Conservation (phyloP, 805 yeast genomes). For the Yueomyces sp. region DNA sequence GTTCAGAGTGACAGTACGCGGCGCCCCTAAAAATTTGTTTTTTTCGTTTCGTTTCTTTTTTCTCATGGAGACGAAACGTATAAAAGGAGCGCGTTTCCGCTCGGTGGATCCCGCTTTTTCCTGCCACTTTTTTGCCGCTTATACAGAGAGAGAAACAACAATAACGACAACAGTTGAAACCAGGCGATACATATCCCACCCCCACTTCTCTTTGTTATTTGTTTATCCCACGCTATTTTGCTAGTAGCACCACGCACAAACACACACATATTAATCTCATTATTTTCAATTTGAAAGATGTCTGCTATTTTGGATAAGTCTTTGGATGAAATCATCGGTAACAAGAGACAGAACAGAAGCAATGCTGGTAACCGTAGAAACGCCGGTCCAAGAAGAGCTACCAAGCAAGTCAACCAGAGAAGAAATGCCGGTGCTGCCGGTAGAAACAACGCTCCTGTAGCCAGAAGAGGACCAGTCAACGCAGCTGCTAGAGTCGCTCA, state of each 20-base stretch:
- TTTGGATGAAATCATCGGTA: constrained; percentile 83
- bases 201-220: background rate
- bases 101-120: no score
- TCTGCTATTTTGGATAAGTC: constrained; percentile 83
- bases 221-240: no score
- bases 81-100: no score
- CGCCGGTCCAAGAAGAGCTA: constrained; percentile 19
- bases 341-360: constrained; percentile 26
- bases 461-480: constrained; percentile 18
- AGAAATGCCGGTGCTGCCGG: constrained; percentile 16
- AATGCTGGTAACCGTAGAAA: constrained; percentile 22
- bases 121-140: background rate
- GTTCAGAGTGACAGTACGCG: no score
- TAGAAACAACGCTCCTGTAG: constrained; percentile 4
- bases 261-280: background rate
- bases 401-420: constrained; percentile 19
- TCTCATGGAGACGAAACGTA: no score
- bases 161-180: constrained; percentile 19
- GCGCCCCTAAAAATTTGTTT: no score
- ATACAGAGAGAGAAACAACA: constrained; percentile 52
- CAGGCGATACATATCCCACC: background rate
- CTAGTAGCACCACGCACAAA: background rate
- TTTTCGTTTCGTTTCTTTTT: no score
- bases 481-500: constrained; percentile 26
- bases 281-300: constrained; percentile 28